These are phyloP conservation scores for Aspergillus sparsus DNA, from an alignment of 495 filamentous ascomycete genomes.

Conservation along the genomic window DNA sequence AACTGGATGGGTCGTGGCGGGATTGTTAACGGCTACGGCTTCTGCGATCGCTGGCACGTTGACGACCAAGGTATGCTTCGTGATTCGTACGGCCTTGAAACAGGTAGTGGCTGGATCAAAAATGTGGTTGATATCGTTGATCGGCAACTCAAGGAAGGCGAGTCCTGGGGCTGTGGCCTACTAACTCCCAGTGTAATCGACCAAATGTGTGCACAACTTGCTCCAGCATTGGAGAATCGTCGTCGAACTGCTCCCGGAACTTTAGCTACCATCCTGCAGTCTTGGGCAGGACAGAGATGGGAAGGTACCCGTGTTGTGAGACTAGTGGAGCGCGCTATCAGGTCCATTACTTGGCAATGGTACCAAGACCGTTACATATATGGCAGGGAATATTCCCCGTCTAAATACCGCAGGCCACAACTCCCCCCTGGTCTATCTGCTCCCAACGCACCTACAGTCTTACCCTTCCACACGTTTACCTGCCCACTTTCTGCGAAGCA, in stretches of 20 bases:
- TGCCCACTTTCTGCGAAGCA: slow-evolving; percentile 91
- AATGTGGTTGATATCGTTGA: slow-evolving; percentile 93
- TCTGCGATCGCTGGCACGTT: slow-evolving; percentile 91
- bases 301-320: slow-evolving; percentile 88
- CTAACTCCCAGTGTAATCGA: slow-evolving; percentile 59
- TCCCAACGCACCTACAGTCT: slow-evolving; percentile 88
- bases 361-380: slow-evolving; percentile 81
- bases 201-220: slow-evolving; percentile 51
- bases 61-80: slow-evolving; percentile 80
- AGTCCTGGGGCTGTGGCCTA: slow-evolving; percentile 79
- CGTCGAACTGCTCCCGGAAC: slow-evolving; percentile 28
- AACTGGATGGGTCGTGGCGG: slow-evolving; percentile 93
- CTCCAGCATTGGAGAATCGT: slow-evolving; percentile 36
- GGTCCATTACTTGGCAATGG: slow-evolving; percentile 77
- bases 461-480: slow-evolving; percentile 99
- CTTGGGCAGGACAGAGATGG: slow-evolving; percentile 77
- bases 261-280: slow-evolving; percentile 52
- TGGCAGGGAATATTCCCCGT: slow-evolving; percentile 54
- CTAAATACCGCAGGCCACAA: slow-evolving; percentile 71
- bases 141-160: slow-evolving; percentile 85
- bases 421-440: slow-evolving; percentile 74
- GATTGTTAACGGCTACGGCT: slow-evolving; percentile 67
- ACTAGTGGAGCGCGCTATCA: slow-evolving; percentile 80
- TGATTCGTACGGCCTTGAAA: slow-evolving; percentile 63
- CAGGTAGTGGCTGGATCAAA: slow-evolving; percentile 82